Evolutionary conservation across 805 yeast species (phyloP), one percentile per base, ranked within the genome.

Genomic region (Sungouiozyma intestinalis): DNA sequence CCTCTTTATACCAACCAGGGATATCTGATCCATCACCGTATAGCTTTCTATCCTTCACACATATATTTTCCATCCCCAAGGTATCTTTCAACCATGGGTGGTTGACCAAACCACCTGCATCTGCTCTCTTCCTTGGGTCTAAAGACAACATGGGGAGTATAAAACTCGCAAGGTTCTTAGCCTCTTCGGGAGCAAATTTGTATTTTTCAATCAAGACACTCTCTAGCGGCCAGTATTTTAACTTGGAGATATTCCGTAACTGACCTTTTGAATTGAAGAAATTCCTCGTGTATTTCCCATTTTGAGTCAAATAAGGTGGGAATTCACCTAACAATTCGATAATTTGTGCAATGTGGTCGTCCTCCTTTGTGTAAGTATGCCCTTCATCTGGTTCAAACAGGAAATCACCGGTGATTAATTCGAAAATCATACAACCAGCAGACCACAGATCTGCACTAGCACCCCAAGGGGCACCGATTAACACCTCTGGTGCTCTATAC

Each of bases 371-470:
- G 63, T 85, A 90, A 3, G 82, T 68, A 42, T 74, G 76, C 1
- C 88, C 87, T 47, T 76, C 76, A 36, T 61, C 64, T 0, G 98
- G 98, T 60, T 90, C 97, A 61, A 90, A 92, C 39, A 92, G 63
- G 55, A 88, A 88, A 62, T 90, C 97, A 3, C 97, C 97, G 0
- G 98, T 90, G 36, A 90, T 63, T 18, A 92, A 69, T 65, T 92
- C 98, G 64, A 92, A 92, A 1, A 84, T 69, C 54, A 92, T 65
- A 64, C 97, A 88, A 0, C 94, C 97, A 53, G 84, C 69, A n/a
- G 95, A 84, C 98, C 98, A 92, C 38, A 90, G 73, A 63, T 92
- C 98, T 1, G 94, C 81, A 42, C 90, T 79, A 40, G 95, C 87
- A 1, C 98, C 98, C 98, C 98, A 92, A 27, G 75, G 70, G 8